Evolutionary conservation across 495 filamentous ascomycete species (phyloP).

Genomic region (Neurospora sp.): DNA sequence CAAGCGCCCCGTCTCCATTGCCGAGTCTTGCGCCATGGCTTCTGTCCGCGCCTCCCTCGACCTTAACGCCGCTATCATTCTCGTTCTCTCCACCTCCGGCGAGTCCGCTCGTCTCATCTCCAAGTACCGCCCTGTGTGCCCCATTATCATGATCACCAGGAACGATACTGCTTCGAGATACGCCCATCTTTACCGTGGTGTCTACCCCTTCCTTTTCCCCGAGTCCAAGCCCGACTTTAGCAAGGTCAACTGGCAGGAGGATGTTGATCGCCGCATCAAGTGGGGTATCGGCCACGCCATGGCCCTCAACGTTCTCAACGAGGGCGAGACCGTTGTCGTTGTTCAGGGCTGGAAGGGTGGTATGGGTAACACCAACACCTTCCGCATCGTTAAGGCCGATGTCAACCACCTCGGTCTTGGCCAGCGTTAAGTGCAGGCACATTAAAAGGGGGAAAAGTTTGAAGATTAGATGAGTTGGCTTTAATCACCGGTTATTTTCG

Average conservation of each 20-base stretch:
- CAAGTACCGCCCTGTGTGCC: slow-evolving; percentile 97
- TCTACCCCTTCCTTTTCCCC: slow-evolving; percentile 92
- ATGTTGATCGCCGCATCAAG: slow-evolving; percentile 91
- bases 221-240: slow-evolving; percentile 89
- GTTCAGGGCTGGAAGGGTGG: slow-evolving; percentile 95
- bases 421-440: slow-evolving; percentile 3
- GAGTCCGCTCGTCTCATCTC: slow-evolving; percentile 87
- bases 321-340: slow-evolving; percentile 81
- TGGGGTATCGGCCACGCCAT: slow-evolving; percentile 86
- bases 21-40: slow-evolving; percentile 91
- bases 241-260: slow-evolving; percentile 88
- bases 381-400: slow-evolving; percentile 49
- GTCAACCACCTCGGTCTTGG: slow-evolving; percentile 37
- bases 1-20: slow-evolving; percentile 69
- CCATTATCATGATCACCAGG: slow-evolving; percentile 96
- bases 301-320: slow-evolving; percentile 68
- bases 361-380: slow-evolving; percentile 94
- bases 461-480: neutral
- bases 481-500: neutral
- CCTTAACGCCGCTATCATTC: slow-evolving; percentile 88
- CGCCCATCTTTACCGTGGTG: slow-evolving; percentile 91
- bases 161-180: slow-evolving; percentile 76
- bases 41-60: slow-evolving; percentile 90
- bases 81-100: slow-evolving; percentile 86
- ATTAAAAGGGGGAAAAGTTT: neutral